Evolutionary conservation across 768 basidiomycete species (phyloP).

Genomic region (Auricularia sp.): DNA sequence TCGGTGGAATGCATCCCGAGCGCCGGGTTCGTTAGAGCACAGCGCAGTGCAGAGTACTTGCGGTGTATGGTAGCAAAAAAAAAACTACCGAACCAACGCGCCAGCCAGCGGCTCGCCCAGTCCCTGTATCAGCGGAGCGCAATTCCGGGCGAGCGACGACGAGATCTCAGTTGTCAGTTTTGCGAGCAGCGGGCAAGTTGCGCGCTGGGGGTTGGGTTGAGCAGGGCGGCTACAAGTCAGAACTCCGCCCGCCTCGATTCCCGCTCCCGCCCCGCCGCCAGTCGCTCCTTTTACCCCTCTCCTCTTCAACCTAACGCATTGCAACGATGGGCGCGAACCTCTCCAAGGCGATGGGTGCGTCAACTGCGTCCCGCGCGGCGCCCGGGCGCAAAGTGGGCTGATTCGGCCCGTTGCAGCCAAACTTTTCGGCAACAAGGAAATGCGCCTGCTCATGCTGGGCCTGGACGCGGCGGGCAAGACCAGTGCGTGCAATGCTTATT

Average conservation of each 20-base stretch:
- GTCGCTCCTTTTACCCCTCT: conserved; percentile 6
- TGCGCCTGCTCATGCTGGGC: conserved; percentile 94
- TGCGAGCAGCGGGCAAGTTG: too few species aligned
- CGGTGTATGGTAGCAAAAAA: too few species aligned
- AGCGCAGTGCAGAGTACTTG: too few species aligned
- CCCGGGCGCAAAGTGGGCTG: conserved; percentile 4
- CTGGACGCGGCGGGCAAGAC: conserved; percentile 98
- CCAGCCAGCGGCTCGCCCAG: too few species aligned
- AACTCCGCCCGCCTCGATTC: neutral
- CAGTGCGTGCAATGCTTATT: conserved; percentile 46
- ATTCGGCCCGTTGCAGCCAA: conserved; percentile 44
- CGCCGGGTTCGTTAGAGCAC: too few species aligned
- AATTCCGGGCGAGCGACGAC: too few species aligned
- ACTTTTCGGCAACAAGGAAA: conserved; percentile 98
- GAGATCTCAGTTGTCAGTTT: too few species aligned
- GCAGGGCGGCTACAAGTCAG: neutral
- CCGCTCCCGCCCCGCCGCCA: neutral
- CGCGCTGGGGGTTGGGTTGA: neutral
- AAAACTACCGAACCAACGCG: too few species aligned
- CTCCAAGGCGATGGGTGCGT: conserved; percentile 69
- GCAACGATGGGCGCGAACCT: conserved; percentile 73
- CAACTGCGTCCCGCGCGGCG: conserved; percentile 2
- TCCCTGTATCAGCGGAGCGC: too few species aligned
- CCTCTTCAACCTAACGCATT: neutral
- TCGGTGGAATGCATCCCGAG: too few species aligned